phyloP scores from a whole-genome alignment of 768 basidiomycete species.

The Lyophyllum decastes region DNA sequence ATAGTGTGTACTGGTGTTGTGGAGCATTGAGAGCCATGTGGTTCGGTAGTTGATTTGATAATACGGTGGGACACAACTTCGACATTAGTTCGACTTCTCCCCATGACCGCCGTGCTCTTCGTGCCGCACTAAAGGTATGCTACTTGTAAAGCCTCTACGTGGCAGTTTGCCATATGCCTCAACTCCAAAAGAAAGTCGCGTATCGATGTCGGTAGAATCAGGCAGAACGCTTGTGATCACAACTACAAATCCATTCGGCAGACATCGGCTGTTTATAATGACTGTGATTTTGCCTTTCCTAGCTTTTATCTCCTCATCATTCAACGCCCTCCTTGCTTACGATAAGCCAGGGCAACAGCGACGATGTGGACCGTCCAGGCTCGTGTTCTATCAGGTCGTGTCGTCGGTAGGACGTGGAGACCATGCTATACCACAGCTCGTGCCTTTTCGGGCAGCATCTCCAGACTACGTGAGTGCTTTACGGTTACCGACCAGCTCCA shows the following conservation, averaged over 20 bases:
- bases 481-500: conserved; percentile 12
- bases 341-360: conserved; percentile 3
- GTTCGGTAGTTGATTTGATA: too few relatives aligned
- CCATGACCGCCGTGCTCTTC: not conserved
- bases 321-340: not conserved
- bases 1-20: too few relatives aligned
- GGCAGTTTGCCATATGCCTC: conserved; percentile 1
- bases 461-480: conserved; percentile 20
- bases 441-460: conserved; percentile 19
- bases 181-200: not conserved
- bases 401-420: conserved; percentile 7
- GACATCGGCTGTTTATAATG: not conserved
- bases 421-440: conserved; percentile 15
- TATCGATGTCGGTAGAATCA: not conserved
- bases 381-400: conserved; percentile 17
- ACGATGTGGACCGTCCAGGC: conserved; percentile 18
- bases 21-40: too few relatives aligned
- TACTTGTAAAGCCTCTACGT: not conserved
- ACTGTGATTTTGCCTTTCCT: not conserved
- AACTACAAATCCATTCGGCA: conserved; percentile 13
- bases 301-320: not conserved
- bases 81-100: not conserved
- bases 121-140: not conserved
- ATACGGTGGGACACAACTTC: too few relatives aligned
- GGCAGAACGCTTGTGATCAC: conserved; percentile 8